Evolutionary conservation across 352 stramenopile species (phyloP).

Genomic region (Phytopythium helicoides): DNA sequence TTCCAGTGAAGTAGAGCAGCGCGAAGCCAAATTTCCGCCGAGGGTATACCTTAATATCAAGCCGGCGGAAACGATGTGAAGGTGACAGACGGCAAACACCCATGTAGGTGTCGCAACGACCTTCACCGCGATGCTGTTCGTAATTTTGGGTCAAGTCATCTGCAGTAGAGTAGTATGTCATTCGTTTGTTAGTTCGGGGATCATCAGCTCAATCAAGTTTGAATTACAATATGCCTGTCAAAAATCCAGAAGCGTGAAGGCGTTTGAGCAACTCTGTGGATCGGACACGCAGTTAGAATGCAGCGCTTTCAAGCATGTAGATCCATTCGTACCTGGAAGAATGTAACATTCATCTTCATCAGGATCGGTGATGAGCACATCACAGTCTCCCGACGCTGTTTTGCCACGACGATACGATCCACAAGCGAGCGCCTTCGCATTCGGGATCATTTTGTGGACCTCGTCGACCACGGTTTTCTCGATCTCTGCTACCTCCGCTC

Average conservation of each 20-base stretch:
- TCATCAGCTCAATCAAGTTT: no score
- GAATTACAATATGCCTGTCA: slow-evolving; percentile 35
- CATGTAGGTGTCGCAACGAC: slow-evolving; percentile 83
- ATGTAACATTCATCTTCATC: slow-evolving; percentile 66
- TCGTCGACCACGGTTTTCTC: slow-evolving; percentile 71
- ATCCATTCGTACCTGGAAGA: slow-evolving; percentile 31
- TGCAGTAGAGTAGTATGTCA: slow-evolving; percentile 8
- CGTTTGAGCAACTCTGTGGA: slow-evolving; percentile 46
- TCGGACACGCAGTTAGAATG: neutral
- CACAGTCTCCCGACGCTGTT: slow-evolving; percentile 62
- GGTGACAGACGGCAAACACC: slow-evolving; percentile 63
- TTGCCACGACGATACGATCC: slow-evolving; percentile 83
- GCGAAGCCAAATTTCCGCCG: slow-evolving; percentile 78
- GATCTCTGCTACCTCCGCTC: slow-evolving; percentile 70
- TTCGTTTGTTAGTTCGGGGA: no score
- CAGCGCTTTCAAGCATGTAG: neutral
- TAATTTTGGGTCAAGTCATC: slow-evolving; percentile 70
- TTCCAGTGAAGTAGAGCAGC: slow-evolving; percentile 90
- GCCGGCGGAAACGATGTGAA: slow-evolving; percentile 44
- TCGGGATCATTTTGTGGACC: slow-evolving; percentile 60
- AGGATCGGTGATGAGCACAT: slow-evolving; percentile 78
- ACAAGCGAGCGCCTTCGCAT: slow-evolving; percentile 59
- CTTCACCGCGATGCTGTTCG: slow-evolving; percentile 42
- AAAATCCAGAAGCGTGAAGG: slow-evolving; percentile 59
- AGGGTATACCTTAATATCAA: slow-evolving; percentile 89